Evolutionary conservation across 768 basidiomycete species (phyloP), one percentile per base, ranked within the genome.

Genomic region (Trichaptum fuscoviolaceum): DNA sequence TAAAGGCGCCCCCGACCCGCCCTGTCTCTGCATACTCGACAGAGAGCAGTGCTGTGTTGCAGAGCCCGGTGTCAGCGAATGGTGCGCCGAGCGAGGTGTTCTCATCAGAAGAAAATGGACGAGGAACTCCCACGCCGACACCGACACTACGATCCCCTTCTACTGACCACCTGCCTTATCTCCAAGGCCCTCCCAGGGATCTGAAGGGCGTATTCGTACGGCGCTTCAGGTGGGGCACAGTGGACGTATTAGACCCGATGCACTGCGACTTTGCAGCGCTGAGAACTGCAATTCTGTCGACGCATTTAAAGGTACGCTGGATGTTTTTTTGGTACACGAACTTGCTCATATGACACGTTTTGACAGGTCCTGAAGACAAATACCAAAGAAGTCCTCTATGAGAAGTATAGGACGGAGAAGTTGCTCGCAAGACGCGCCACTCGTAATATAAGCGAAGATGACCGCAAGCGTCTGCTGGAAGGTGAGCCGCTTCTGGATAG

Each of bases 401-500:
- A 98, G 81, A 89, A 89, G 71, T 98, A 90, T 77, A 83, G 96
- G 73, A 95, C 93, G 1, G 93, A 95, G 80, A 94, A 94, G 77
- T 84, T 95, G 65, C 85, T 95, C 23, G 92, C 91, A 59, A 85
- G 92, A 69, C 89, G 93, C 69, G 93, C 91, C 24, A 94, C 93
- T 24, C 83, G 84, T 71, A 84, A 87, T 69, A 92, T 94, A 70
- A 86, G 87, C 64, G 88, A 91, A 63, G 88, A 87, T 69, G 85
- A 92, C 73, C 81, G 87, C 70, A 85, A 87, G 71, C 84, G 87
- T 71, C 78, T 95, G 73, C 75, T 94, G 70, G 83, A 90, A 83
- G 91, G 92, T 90, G 66, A 27, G 67, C 64, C 42, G 42, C 5
- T 52, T 52, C 42, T 20, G 42, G 42, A 2, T 52, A 52, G 42